phyloP scores from a whole-genome alignment of 73 alveolate genomes.

The Paramecium primaurelia region DNA sequence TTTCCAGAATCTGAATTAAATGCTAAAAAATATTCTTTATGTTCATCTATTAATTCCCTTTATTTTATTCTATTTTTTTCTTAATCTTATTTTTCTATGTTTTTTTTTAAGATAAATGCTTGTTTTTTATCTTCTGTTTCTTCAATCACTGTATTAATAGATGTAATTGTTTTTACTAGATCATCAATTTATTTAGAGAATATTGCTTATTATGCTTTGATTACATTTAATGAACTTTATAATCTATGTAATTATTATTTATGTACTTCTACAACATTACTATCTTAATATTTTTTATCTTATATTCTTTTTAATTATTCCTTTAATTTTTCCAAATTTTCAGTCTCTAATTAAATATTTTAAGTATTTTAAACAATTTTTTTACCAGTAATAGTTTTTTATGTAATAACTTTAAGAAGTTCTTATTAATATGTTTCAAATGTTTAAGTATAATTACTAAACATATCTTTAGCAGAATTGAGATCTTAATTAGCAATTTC shows the following conservation, averaged over 20 bases:
- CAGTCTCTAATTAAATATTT: background rate
- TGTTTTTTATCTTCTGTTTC: slow-evolving; percentile 38
- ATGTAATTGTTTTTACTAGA: background rate
- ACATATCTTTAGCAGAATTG: background rate
- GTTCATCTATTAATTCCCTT: background rate
- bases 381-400: background rate
- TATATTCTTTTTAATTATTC: background rate
- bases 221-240: background rate
- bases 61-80: background rate
- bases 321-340: background rate
- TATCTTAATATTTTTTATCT: background rate
- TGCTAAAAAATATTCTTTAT: background rate
- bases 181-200: background rate
- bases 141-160: background rate
- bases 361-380: background rate
- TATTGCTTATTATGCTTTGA: background rate
- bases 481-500: slow-evolving; percentile 31
- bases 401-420: background rate
- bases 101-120: background rate
- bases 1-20: background rate
- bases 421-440: background rate
- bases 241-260: background rate
- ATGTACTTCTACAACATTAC: background rate
- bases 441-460: background rate
- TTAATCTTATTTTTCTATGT: background rate